Base-by-base conservation (phyloP, 306 rosid species). In the Glycyrrhiza uralensis region DNA sequence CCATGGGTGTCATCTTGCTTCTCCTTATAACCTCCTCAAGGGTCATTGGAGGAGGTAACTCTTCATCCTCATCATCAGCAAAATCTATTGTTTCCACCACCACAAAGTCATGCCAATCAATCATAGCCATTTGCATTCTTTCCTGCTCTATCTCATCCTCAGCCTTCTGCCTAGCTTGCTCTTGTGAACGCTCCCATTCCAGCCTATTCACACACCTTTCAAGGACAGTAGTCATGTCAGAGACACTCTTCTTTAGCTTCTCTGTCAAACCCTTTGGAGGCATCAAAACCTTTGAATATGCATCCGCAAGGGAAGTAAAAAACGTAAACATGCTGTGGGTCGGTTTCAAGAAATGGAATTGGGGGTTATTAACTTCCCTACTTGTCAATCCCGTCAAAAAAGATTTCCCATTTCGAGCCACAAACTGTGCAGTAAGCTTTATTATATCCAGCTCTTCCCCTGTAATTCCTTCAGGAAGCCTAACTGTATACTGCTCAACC, bases 91-190 rank as follows among this genome's bases (percentile, higher is more conserved):
- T 55, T 76, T 94, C 97, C 71, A 94, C 97, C 84, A 91, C 97
- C 41, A 89, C 97, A 94, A 94, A 91, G 81, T 94, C 98, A 86
- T 94, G 97, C 97, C 98, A 94, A 82, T 94, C 98, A 75, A 94
- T 94, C 98, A 94, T 94, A 24, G 95, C 96, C 98, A 94, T 94
- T 29, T 89, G 91, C 45, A 87, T 12, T 75, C 95, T 89, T 84
- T 94, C 98, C 82, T 89, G 98, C 82, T 91, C 96, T 81, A 91
- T 85, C 78, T 94, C 97, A 82, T 91, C 92, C 74, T 91, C 96
- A 11, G 92, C 97, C 79, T 91, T 91, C 78, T 91, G 96, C 85
- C 98, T 87, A 30, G 96, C 96, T 84, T 94, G 95, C 84, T 94
- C 97, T 72, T 94, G 95, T 0, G 98, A 94, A 1, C 89, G 91